Percentiles rank a stretch among this genome's conserved stretches.
phyloP scores from a whole-genome alignment of 176 grass and related monocot genomes.

The Ampelocalamus luodianensis region DNA sequence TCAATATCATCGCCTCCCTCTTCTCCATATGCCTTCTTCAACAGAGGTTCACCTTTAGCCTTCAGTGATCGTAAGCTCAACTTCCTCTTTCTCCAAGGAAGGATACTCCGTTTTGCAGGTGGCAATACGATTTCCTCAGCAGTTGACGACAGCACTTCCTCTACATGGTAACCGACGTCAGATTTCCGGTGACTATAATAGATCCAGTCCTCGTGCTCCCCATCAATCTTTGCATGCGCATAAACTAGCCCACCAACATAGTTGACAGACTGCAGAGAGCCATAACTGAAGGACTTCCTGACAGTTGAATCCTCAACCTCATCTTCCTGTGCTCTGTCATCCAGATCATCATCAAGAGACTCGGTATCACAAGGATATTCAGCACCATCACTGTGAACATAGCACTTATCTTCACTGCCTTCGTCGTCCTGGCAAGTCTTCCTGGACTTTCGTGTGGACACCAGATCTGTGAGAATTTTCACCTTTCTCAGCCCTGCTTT shows the following conservation, averaged over 20 bases:
- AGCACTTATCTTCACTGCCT: conserved; percentile 69
- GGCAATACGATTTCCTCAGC: conserved; percentile 47
- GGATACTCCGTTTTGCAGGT: conserved; percentile 57
- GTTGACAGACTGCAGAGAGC: conserved; percentile 69
- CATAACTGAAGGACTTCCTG: conserved; percentile 98
- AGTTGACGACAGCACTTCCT: conserved; percentile 38
- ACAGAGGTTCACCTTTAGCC: conserved; percentile 71
- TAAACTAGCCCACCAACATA: conserved; percentile 58
- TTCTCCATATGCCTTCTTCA: conserved; percentile 79
- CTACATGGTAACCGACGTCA: conserved; percentile 59
- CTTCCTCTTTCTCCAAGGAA: conserved; percentile 74
- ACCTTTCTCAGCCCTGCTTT: conserved; percentile 95
- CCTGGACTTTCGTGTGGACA: conserved; percentile 68
- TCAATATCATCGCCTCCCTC: conserved; percentile 95
- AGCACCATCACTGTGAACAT: conserved; percentile 62
- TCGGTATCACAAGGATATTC: conserved; percentile 79
- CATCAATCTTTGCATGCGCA: conserved; percentile 61
- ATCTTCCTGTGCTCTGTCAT: conserved; percentile 54
- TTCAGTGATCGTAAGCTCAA: conserved; percentile 57
- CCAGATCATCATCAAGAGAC: conserved; percentile 70
- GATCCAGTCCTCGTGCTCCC: conserved; percentile 77
- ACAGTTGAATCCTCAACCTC: conserved; percentile 53
- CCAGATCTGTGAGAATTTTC: conserved; percentile 82
- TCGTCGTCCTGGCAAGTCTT: conserved; percentile 70
- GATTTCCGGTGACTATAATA: conserved; percentile 84